Evolutionary conservation across 768 basidiomycete species (phyloP), one percentile per base, ranked within the genome.

Genomic region (Boletus sp.): DNA sequence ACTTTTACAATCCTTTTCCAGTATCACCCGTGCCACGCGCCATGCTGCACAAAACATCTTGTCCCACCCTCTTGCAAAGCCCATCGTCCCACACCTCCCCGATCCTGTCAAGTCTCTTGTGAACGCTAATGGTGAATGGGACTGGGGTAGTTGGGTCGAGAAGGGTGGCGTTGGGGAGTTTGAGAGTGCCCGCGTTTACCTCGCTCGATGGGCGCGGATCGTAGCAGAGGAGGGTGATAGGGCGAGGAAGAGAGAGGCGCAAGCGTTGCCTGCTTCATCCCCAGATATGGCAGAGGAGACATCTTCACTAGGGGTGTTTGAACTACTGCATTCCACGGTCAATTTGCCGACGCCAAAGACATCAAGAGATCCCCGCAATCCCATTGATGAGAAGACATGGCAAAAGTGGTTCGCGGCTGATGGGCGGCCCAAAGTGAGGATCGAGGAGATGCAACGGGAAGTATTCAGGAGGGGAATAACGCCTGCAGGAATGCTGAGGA

Each of bases 191-290:
- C 79, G 95, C 5, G 91, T 98, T 7, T 98, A 98, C 69, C 82
- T 99, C 9, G 97, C 97, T 10, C 79, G 92, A 32, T 99, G 97
- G 97, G 97, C 97, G 4, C 80, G 95, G 47, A 89, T 93, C 54
- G 97, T 98, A 1, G 97, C 97, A 2, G 97, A 99, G 71, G 97
- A 98, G 68, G 97, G 97, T 17, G 97, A 99, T 70, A 80, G 92
- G 15, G 85, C 93, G 6, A 79, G 97, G 40, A 74, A 85, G 59
- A 80, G 82, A 41, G 97, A 99, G 69, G 83, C 88, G 0, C 87
- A 88, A 65, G 76, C 80, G 0, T 62, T 90, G 13, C 83, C 83
- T 4, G 72, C 83, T 3, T 75, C 80, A 7, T 73, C 78, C 5
- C 63, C 75, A 13, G 76, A 76, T 56, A 67, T 76, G 34, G 78